These are phyloP conservation scores for Calocybe gambosa DNA, from an alignment of 1,284 basidiomycete genomes.

Conservation along the genomic window DNA sequence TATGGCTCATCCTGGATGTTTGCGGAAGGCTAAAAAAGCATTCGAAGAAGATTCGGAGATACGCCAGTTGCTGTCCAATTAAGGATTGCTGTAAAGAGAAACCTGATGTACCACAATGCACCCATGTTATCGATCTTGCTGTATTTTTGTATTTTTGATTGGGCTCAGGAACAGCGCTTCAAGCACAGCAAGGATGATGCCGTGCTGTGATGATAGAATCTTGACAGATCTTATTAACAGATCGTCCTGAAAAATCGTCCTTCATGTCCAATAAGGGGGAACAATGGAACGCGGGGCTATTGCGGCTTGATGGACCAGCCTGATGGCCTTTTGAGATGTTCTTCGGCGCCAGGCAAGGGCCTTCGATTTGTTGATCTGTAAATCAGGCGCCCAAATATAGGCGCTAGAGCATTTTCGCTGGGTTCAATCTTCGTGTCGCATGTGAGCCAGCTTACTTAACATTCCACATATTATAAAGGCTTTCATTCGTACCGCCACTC, in stretches of 20 bases:
- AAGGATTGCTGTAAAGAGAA: background rate
- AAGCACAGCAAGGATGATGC: too few species aligned
- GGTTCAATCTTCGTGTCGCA: background rate
- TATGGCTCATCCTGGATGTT: background rate
- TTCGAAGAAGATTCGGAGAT: slow-evolving; percentile 30
- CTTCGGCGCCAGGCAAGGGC: background rate
- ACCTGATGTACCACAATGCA: background rate
- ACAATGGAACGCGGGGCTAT: background rate
- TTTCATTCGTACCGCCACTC: background rate
- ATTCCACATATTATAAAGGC: background rate
- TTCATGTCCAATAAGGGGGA: too few species aligned
- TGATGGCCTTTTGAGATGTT: background rate
- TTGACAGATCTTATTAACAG: too few species aligned
- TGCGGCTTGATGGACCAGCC: background rate
- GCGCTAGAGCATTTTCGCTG: background rate
- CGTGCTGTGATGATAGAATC: too few species aligned
- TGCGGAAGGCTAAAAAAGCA: slow-evolving; percentile 28
- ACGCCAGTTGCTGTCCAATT: slow-evolving; percentile 3
- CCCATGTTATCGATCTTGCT: too few species aligned
- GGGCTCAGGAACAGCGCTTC: too few species aligned
- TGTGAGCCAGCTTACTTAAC: background rate
- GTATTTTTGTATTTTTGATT: too few species aligned
- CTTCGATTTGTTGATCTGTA: background rate
- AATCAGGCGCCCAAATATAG: background rate
- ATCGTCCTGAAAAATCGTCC: too few species aligned